Conservation (phyloP, 352 stramenopile genomes). For the Globisporangium megalacanthum region DNA sequence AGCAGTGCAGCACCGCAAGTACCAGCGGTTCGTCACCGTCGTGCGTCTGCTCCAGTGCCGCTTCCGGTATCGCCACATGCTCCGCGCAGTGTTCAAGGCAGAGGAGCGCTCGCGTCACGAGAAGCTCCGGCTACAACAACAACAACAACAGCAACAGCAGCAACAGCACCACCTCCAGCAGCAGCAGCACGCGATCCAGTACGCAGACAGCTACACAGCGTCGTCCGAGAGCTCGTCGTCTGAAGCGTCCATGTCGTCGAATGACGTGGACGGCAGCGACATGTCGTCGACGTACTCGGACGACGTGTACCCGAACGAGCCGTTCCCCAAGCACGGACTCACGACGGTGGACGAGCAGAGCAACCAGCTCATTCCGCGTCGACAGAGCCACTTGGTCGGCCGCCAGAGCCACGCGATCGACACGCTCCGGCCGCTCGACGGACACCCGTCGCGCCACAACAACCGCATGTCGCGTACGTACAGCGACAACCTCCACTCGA, state of each 20-base stretch:
- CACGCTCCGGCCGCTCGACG: slow-evolving; percentile 52
- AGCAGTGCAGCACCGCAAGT: slow-evolving; percentile 47
- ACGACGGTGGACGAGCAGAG: slow-evolving; percentile 70
- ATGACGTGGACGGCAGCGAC: slow-evolving; percentile 68
- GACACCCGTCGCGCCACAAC: slow-evolving; percentile 26
- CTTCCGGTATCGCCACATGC: slow-evolving; percentile 44
- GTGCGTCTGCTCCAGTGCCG: slow-evolving; percentile 68
- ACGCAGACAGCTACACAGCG: slow-evolving; percentile 61
- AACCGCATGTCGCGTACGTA: slow-evolving; percentile 36
- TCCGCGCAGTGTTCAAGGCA: slow-evolving; percentile 15
- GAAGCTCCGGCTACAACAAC: slow-evolving; percentile 13
- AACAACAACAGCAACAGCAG: slow-evolving; percentile 24
- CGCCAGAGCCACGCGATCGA: slow-evolving; percentile 32
- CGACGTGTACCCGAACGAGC: slow-evolving; percentile 57
- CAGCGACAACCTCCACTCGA: slow-evolving; percentile 33
- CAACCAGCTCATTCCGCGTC: slow-evolving; percentile 45
- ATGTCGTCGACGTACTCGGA: slow-evolving; percentile 61
- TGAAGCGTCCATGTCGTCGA: slow-evolving; percentile 50
- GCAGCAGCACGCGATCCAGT: slow-evolving; percentile 27
- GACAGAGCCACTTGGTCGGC: slow-evolving; percentile 19
- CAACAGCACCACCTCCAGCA: slow-evolving; percentile 20
- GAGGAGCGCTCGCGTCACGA: slow-evolving; percentile 15
- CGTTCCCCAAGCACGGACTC: slow-evolving; percentile 53
- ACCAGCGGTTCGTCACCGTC: slow-evolving; percentile 35
- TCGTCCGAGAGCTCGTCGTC: slow-evolving; percentile 70